phyloP scores from a whole-genome alignment of 169 alveolate species.

The Besnoitia besnoiti region DNA sequence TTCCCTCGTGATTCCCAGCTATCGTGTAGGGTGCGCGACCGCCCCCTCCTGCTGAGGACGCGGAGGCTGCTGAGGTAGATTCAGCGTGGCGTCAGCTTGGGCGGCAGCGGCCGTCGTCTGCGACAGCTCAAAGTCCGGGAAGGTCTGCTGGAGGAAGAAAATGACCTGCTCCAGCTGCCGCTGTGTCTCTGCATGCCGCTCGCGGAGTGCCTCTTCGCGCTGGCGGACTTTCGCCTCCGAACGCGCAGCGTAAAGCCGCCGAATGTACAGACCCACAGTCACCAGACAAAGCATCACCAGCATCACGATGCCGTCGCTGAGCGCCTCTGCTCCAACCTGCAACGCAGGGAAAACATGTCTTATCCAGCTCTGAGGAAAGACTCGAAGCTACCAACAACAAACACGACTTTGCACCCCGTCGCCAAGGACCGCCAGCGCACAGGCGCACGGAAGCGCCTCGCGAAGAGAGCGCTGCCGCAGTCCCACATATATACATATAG shows the following conservation, averaged over 20 bases:
- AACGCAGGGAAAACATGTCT: neutral
- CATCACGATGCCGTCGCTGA: slow-evolving; percentile 41
- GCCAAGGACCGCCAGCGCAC: neutral
- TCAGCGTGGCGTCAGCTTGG: too few species aligned
- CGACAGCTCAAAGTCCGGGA: neutral
- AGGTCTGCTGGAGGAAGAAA: neutral
- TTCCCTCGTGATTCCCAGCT: too few species aligned
- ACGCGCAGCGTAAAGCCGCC: slow-evolving; percentile 27
- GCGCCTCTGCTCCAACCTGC: slow-evolving; percentile 42
- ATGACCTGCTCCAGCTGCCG: slow-evolving; percentile 11
- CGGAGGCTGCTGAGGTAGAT: too few species aligned
- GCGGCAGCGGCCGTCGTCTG: neutral
- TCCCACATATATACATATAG: too few species aligned
- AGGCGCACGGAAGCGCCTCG: too few species aligned
- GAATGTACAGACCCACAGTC: slow-evolving; percentile 19
- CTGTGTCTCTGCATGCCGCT: slow-evolving; percentile 9
- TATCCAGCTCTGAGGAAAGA: too few species aligned
- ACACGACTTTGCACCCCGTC: neutral
- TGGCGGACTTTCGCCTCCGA: slow-evolving; percentile 4
- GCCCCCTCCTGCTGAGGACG: too few species aligned
- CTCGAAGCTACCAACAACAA: neutral
- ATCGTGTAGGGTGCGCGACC: too few species aligned
- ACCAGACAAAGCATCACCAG: slow-evolving; percentile 37
- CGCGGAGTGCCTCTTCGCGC: slow-evolving; percentile 15
- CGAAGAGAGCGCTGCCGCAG: neutral